These are phyloP conservation scores for Scheffersomyces spartinae DNA, from an alignment of 805 yeast species.

Conservation along the genomic window DNA sequence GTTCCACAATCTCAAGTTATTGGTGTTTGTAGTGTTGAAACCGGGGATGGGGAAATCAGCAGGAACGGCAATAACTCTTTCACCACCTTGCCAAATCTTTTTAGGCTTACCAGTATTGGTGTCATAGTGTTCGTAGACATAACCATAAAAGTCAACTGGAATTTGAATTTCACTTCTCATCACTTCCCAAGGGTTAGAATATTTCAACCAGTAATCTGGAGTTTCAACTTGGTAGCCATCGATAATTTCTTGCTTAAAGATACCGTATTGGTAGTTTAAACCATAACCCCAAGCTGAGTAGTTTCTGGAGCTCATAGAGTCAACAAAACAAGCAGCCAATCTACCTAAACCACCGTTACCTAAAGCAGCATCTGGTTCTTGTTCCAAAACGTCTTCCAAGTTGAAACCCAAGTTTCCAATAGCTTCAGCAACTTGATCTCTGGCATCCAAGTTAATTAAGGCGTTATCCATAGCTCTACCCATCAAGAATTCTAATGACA, in stretches of 20 bases:
- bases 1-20: constrained; percentile 84
- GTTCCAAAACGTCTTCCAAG: constrained; percentile 71
- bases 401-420: constrained; percentile 71
- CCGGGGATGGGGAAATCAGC: constrained; percentile 93
- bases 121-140: constrained; percentile 46
- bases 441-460: constrained; percentile 63
- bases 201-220: constrained; percentile 90
- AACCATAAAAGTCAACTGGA: constrained; percentile 85
- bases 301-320: constrained; percentile 74
- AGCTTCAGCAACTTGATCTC: constrained; percentile 38
- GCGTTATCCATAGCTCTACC: constrained; percentile 95
- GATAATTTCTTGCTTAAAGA: constrained; percentile 77
- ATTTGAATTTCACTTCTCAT: constrained; percentile 77
- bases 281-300: constrained; percentile 98
- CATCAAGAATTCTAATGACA: constrained; percentile 84
- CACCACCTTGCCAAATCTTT: constrained; percentile 79
- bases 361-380: constrained; percentile 89
- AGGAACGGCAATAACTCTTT: constrained; percentile 80
- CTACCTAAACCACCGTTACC: constrained; percentile 96
- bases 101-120: constrained; percentile 43
- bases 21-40: constrained; percentile 68
- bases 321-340: constrained; percentile 88
- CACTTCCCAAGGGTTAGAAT: constrained; percentile 89
- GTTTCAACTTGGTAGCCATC: constrained; percentile 92
- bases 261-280: constrained; percentile 85